phyloP scores from a whole-genome alignment of 2,329 filamentous ascomycete genomes.

The Coniochaeta sp. region DNA sequence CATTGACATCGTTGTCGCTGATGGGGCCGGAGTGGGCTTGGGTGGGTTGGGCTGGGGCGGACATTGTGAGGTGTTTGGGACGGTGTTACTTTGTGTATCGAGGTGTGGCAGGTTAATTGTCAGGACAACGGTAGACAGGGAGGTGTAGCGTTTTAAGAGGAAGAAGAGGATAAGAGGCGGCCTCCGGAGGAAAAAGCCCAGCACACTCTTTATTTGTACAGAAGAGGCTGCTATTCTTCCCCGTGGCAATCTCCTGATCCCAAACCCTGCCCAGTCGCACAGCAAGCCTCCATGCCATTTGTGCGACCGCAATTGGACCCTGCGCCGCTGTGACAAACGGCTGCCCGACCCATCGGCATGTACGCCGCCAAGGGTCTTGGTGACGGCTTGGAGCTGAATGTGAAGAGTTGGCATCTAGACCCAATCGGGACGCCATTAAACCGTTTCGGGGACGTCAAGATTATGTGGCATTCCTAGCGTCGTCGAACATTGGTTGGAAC shows the following conservation, averaged over 20 bases:
- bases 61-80: background rate
- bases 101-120: no score
- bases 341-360: background rate
- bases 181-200: background rate
- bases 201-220: background rate
- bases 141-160: no score
- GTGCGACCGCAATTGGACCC: no score
- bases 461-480: background rate
- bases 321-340: no score
- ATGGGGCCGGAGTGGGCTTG: conserved; percentile 24
- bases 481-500: background rate
- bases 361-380: background rate
- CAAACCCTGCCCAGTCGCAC: background rate
- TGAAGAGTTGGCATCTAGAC: background rate
- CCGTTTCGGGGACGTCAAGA: background rate
- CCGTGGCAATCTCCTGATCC: background rate
- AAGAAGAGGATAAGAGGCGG: background rate
- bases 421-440: background rate
- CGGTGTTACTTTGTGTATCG: no score
- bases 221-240: background rate
- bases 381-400: background rate
- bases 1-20: conserved; percentile 33
- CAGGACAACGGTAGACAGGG: no score
- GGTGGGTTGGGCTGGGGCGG: no score
- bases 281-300: background rate